Evolutionary conservation across 164 flowering plant species (phyloP), one percentile per base, ranked within the genome.

Genomic region (Vitis labrusca): DNA sequence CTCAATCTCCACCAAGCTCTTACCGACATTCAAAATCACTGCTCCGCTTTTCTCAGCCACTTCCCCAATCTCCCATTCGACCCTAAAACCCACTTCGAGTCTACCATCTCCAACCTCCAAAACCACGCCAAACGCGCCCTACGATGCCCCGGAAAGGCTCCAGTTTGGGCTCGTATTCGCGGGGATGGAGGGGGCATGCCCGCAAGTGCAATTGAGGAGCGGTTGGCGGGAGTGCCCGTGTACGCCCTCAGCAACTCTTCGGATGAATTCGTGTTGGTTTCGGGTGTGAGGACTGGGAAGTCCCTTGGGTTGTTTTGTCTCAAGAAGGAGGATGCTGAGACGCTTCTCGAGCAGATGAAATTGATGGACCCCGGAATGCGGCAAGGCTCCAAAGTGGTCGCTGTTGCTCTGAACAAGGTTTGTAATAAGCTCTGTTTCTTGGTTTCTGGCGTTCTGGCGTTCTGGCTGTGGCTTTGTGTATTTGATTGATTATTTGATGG

Each of bases 371-470:
- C 97, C 4, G 73, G 67, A 0, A 81, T 84, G 90, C 78, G 82
- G n/a, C 73, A 54, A 59, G 67, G 89, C 6, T 85, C 98, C 1
- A 87, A 79, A 68, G 93, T 95, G 15, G 98, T 93, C 16, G 64
- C 94, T 66, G 89, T 95, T 60, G 89, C 97, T 73, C 70, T 95
- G 64, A 87, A 89, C 77, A 89, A 91, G 93, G 99, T 93, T 37
- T 37, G 5, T 37, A 37, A 37, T 37, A 6, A 37, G 44, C 44
- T 37, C 44, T 37, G 44, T 37, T 37, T 37, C 44, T 3, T 37
- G 44, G 44, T 37, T 37, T 37, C 44, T 23, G 44, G 44, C 44
- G 5, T 32, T 3, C 44, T 3, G 6, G 50, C 11, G 5, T 5
- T 5, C 44, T 3, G 7, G 50, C 11, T 1, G 19, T 2, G 2